Evolutionary conservation across 805 yeast species (phyloP).

Genomic region (Kodamaea restingae): DNA sequence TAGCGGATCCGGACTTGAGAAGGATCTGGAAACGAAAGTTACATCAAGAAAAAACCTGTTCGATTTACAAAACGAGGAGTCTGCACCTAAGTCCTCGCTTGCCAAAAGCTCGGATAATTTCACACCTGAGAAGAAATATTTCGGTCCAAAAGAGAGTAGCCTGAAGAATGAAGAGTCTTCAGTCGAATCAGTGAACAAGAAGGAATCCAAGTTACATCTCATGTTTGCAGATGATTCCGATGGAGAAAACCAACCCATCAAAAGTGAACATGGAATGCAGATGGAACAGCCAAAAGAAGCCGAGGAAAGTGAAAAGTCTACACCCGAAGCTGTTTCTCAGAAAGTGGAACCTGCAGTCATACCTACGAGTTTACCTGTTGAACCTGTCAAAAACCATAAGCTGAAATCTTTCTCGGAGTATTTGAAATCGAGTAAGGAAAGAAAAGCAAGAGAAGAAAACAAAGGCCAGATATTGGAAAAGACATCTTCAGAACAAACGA

Average conservation of each 20-base stretch:
- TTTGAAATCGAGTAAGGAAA: conserved; percentile 6
- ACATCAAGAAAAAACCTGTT: no score
- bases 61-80: neutral
- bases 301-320: neutral
- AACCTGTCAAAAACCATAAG: neutral
- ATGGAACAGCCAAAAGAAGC: no score
- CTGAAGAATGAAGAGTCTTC: no score
- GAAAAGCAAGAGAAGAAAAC: neutral
- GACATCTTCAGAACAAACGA: neutral
- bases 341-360: neutral
- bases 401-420: conserved; percentile 8
- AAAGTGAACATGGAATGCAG: no score
- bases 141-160: no score
- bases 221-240: conserved; percentile 17
- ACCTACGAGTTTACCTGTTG: neutral
- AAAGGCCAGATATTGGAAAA: neutral
- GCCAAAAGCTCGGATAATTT: neutral
- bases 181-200: conserved; percentile 2
- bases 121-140: neutral
- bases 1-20: no score
- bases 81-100: neutral
- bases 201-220: conserved; percentile 14
- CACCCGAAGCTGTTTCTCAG: neutral
- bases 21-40: no score
- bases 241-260: conserved; percentile 5